Evolutionary conservation across 2,329 filamentous ascomycete genomes (phyloP).

Genomic region (Beauveria varroae): DNA sequence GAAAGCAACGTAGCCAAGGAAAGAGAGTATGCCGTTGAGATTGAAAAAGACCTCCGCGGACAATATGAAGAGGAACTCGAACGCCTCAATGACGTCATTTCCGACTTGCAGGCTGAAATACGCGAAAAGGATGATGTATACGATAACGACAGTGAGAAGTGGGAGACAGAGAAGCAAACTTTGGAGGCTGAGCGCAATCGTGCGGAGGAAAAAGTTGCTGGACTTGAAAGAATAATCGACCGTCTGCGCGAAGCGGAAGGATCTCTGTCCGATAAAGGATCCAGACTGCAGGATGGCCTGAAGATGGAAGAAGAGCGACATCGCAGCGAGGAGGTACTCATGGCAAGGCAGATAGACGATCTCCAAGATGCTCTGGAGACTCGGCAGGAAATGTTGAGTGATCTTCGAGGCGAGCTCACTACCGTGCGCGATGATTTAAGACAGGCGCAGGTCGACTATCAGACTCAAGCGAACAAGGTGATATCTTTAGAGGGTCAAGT

Average conservation of each 20-base stretch:
- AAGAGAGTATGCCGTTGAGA: slow-evolving; percentile 49
- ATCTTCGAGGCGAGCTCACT: slow-evolving; percentile 58
- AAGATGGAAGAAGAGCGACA: slow-evolving; percentile 67
- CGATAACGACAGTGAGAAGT: slow-evolving; percentile 64
- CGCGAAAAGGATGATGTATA: slow-evolving; percentile 64
- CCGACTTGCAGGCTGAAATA: slow-evolving; percentile 54
- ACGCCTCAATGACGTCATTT: slow-evolving; percentile 50
- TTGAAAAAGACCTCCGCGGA: slow-evolving; percentile 50
- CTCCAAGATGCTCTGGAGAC: slow-evolving; percentile 64
- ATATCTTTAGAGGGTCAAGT: slow-evolving; percentile 67
- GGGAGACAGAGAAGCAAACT: slow-evolving; percentile 59
- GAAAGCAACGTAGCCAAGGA: slow-evolving; percentile 44
- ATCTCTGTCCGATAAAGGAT: slow-evolving; percentile 59
- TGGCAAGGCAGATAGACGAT: slow-evolving; percentile 67
- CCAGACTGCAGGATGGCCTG: slow-evolving; percentile 58
- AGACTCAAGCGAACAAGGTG: slow-evolving; percentile 55
- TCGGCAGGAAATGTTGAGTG: slow-evolving; percentile 57
- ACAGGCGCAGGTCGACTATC: slow-evolving; percentile 56
- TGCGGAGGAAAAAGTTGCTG: slow-evolving; percentile 59
- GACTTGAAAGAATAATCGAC: slow-evolving; percentile 64
- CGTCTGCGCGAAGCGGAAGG: slow-evolving; percentile 61
- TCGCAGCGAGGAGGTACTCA: slow-evolving; percentile 59
- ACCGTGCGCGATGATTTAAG: slow-evolving; percentile 61
- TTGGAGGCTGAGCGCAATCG: slow-evolving; percentile 59
- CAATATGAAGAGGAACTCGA: slow-evolving; percentile 40